Percentiles rank a stretch among this genome's conserved stretches.
Conservation (phyloP, 768 basidiomycete genomes). For the Astraeus odoratus region DNA sequence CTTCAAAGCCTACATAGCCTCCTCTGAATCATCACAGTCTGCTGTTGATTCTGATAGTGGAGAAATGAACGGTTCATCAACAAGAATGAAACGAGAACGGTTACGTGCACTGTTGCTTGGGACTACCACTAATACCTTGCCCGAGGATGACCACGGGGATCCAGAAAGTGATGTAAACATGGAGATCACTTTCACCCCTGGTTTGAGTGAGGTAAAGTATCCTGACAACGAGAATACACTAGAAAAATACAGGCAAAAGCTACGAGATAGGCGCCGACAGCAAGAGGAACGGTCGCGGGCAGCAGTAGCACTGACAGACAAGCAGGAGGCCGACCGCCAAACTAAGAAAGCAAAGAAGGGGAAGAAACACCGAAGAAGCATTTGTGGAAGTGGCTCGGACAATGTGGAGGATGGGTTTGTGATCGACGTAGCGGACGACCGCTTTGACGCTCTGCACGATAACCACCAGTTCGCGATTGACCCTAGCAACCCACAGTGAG, state of each 20-base stretch:
- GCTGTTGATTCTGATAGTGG: conserved; percentile 38
- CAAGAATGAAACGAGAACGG: conserved; percentile 50
- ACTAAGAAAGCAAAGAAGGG: conserved; percentile 73
- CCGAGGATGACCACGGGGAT: conserved; percentile 49
- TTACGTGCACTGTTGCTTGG: conserved; percentile 73
- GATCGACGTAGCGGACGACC: conserved; percentile 79
- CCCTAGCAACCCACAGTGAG: conserved; percentile 91
- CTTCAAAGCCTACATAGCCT: conserved; percentile 74
- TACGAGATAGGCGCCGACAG: conserved; percentile 81
- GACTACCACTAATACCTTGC: conserved; percentile 57
- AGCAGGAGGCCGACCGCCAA: conserved; percentile 12
- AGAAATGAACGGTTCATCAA: conserved; percentile 19
- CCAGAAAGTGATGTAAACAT: conserved; percentile 59
- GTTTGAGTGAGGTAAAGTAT: conserved; percentile 49
- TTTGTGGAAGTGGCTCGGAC: conserved; percentile 24
- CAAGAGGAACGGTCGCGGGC: conserved; percentile 56
- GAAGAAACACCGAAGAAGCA: conserved; percentile 36
- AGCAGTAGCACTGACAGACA: conserved; percentile 22
- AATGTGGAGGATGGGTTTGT: conserved; percentile 78
- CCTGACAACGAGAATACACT: conserved; percentile 78
- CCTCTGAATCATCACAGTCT: conserved; percentile 33
- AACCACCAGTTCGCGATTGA: conserved; percentile 93
- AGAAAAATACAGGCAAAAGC: conserved; percentile 83
- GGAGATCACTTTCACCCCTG: conserved; percentile 94
- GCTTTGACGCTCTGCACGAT: conserved; percentile 84